Percentiles rank a stretch among this genome's conserved stretches.
These are phyloP conservation scores for Hawksworthiomyces lignivorus DNA, from an alignment of 2,329 filamentous ascomycete genomes.

Conservation along the genomic window DNA sequence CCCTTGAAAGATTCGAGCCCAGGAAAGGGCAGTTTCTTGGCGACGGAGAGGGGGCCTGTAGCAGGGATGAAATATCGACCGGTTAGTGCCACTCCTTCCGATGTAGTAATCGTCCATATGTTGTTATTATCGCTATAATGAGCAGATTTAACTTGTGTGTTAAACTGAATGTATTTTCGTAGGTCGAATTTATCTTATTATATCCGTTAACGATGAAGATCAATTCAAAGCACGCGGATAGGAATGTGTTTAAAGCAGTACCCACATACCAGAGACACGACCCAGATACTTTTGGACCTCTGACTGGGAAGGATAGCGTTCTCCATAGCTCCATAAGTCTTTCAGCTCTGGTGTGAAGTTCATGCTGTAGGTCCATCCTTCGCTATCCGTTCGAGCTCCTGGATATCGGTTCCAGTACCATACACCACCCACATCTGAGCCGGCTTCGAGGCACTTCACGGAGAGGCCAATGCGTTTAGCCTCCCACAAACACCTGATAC, in stretches of 20 bases:
- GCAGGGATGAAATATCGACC: constrained; percentile 52
- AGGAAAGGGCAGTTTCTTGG: constrained; percentile 51
- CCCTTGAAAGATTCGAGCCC: constrained; percentile 55
- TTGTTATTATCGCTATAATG: constrained; percentile 47
- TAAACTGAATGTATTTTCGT: constrained; percentile 43
- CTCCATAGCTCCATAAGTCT: constrained; percentile 40
- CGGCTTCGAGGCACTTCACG: constrained; percentile 61
- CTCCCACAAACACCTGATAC: constrained; percentile 64
- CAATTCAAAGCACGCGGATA: no score
- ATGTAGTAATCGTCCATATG: constrained; percentile 29
- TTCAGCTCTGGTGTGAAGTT: constrained; percentile 45
- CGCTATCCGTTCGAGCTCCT: constrained; percentile 64
- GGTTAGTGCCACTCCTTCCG: constrained; percentile 20
- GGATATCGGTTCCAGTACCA: constrained; percentile 75
- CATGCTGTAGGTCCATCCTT: constrained; percentile 54
- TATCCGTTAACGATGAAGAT: no score
- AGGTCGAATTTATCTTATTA: constrained; percentile 25
- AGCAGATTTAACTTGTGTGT: constrained; percentile 44
- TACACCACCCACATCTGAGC: constrained; percentile 62
- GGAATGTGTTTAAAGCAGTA: no score
- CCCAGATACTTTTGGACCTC: constrained; percentile 9
- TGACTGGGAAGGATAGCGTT: constrained; percentile 8
- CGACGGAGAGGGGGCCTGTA: constrained; percentile 61
- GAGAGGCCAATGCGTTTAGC: constrained; percentile 44
- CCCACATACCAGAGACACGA: constrained; percentile 1